Base-by-base conservation (phyloP, 495 filamentous ascomycete genomes). In the Aspergillus funiculosus region DNA sequence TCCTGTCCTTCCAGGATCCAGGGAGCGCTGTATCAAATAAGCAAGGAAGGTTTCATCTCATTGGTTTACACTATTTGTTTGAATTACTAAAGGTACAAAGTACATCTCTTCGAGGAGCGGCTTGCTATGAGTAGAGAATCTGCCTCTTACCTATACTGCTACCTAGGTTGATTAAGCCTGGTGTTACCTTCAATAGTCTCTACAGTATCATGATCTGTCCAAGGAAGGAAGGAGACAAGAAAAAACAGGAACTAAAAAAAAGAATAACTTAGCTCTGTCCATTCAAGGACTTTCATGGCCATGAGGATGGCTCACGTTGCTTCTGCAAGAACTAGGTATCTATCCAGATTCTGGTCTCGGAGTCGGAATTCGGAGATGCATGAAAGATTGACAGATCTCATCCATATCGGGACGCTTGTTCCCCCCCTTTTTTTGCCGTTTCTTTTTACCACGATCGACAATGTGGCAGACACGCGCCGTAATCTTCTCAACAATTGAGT, bases 251-350 rank as follows among this genome's bases (percentile, higher is more conserved):
- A n/a, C n/a, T n/a, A n/a, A n/a, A n/a, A n/a, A n/a, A n/a, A n/a
- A n/a, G n/a, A n/a, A n/a, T n/a, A n/a, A n/a, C n/a, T n/a, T n/a
- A n/a, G n/a, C n/a, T n/a, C n/a, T n/a, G n/a, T n/a, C n/a, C n/a
- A n/a, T n/a, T n/a, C n/a, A n/a, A n/a, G n/a, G n/a, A n/a, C n/a
- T n/a, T n/a, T n/a, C n/a, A n/a, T n/a, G n/a, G n/a, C n/a, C n/a
- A n/a, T n/a, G n/a, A n/a, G n/a, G n/a, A n/a, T n/a, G 15, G 18
- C 43, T 46, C 35, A 46, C 43, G 43, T 39, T 46, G 15, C 14
- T 11, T 40, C 44, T 47, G 44, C 44, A 47, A 36, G 44, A 36
- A 32, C 44, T 20, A n/a, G n/a, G n/a, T n/a, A n/a, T n/a, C n/a
- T n/a, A 17, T 31, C 22, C 20, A 36, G 3, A 24, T 18, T 31